A percentile compares a stretch with the other conserved stretches of the same genome.
Evolutionary conservation across 768 basidiomycete genomes (phyloP).

Genomic region (Serpula lacrymans): DNA sequence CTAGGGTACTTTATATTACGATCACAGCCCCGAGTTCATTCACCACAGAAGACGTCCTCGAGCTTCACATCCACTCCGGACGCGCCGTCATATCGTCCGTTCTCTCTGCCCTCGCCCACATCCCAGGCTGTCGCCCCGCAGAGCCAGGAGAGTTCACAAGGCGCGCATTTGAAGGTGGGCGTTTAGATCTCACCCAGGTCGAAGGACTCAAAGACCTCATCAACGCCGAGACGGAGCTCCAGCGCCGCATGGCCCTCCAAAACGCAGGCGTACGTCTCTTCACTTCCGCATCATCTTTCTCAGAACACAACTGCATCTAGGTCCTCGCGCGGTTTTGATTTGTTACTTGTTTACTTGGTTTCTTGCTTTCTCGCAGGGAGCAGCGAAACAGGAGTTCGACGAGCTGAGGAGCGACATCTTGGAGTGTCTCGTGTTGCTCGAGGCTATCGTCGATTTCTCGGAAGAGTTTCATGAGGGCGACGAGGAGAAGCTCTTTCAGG

Average conservation of each 20-base stretch:
- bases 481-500: conserved; percentile 70
- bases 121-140: conserved; percentile 72
- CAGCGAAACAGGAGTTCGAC: conserved; percentile 56
- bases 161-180: conserved; percentile 75
- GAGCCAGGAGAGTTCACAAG: conserved; percentile 88
- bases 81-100: conserved; percentile 74
- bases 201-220: conserved; percentile 87
- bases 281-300: background rate
- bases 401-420: conserved; percentile 64
- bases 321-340: background rate
- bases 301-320: background rate
- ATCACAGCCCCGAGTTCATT: conserved; percentile 70
- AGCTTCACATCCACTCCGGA: conserved; percentile 86
- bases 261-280: conserved; percentile 58
- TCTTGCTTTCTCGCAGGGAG: conserved; percentile 49
- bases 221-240: conserved; percentile 83
- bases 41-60: conserved; percentile 79
- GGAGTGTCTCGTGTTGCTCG: conserved; percentile 70
- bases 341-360: background rate
- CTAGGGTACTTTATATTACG: conserved; percentile 2
- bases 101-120: conserved; percentile 54
- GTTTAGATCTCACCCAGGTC: conserved; percentile 84
- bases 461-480: conserved; percentile 81
- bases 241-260: conserved; percentile 68
- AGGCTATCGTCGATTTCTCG: conserved; percentile 91